Evolutionary conservation across 2,329 filamentous ascomycete genomes (phyloP).

Genomic region (Microcyclosporella mali): DNA sequence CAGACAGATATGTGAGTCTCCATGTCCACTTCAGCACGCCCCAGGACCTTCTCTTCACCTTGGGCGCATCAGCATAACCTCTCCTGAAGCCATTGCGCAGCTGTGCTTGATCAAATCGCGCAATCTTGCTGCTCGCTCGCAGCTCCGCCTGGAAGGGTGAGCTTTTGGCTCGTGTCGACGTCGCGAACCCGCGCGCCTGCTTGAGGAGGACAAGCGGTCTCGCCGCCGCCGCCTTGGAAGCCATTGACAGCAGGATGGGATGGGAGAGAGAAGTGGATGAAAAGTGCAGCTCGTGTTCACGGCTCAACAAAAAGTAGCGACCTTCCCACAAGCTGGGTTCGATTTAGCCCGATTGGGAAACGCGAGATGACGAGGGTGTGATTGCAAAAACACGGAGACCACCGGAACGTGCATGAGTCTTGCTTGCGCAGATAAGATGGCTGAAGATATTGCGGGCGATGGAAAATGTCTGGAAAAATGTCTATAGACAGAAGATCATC

Average conservation of each 20-base stretch:
- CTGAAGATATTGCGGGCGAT: too few relatives aligned
- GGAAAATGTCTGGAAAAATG: too few relatives aligned
- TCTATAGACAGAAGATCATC: too few relatives aligned
- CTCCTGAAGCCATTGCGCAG: constrained; percentile 24
- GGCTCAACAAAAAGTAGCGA: neutral
- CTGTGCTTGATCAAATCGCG: constrained; percentile 11
- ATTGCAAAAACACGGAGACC: too few relatives aligned
- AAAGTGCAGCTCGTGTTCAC: neutral
- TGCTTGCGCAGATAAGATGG: too few relatives aligned
- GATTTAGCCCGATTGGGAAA: too few relatives aligned
- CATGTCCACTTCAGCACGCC: constrained; percentile 72
- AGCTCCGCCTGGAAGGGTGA: constrained; percentile 17
- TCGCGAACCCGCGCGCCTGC: constrained; percentile 21
- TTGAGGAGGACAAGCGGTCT: constrained; percentile 24
- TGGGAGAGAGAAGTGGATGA: constrained; percentile 3
- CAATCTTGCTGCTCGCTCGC: constrained; percentile 11
- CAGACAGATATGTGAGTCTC: constrained; percentile 72
- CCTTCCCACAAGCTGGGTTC: neutral
- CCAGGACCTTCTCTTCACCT: constrained; percentile 44
- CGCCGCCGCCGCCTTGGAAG: constrained; percentile 20
- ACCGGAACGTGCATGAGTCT: too few relatives aligned
- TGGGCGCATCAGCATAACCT: constrained; percentile 28
- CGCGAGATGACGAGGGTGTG: too few relatives aligned
- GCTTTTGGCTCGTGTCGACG: constrained; percentile 8
- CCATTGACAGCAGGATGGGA: constrained; percentile 18